These are phyloP conservation scores for Jacaranda copaia DNA, from an alignment of 257 asterid genomes.

Conservation along the genomic window DNA sequence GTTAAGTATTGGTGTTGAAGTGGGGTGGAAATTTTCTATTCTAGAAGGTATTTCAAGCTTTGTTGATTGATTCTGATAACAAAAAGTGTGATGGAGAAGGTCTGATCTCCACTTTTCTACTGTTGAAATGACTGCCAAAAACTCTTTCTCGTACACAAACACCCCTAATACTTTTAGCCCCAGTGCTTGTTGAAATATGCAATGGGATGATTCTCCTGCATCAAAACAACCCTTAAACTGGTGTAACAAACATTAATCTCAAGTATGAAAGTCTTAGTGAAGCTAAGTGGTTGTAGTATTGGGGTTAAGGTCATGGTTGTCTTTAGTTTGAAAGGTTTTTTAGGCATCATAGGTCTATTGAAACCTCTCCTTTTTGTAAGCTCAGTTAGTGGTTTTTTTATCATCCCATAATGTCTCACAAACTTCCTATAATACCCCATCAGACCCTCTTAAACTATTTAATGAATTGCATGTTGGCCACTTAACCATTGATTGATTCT, in stretches of 20 bases:
- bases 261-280: neutral
- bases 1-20: neutral
- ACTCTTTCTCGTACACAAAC: neutral
- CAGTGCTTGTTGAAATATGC: neutral
- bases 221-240: neutral
- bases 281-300: neutral
- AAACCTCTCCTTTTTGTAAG: neutral
- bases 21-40: neutral
- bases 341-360: neutral
- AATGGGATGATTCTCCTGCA: neutral
- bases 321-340: neutral
- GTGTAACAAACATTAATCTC: neutral
- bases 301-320: neutral
- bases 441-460: neutral
- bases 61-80: neutral
- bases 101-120: neutral
- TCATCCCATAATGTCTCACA: neutral
- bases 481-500: neutral
- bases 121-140: neutral
- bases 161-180: neutral
- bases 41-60: neutral
- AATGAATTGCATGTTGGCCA: neutral
- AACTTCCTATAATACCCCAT: neutral
- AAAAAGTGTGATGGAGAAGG: neutral
- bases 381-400: neutral